Percentiles rank a stretch among this genome's conserved stretches.
These are phyloP conservation scores for Cyclotella cryptica DNA, from an alignment of 108 stramenopile species.

Conservation along the genomic window DNA sequence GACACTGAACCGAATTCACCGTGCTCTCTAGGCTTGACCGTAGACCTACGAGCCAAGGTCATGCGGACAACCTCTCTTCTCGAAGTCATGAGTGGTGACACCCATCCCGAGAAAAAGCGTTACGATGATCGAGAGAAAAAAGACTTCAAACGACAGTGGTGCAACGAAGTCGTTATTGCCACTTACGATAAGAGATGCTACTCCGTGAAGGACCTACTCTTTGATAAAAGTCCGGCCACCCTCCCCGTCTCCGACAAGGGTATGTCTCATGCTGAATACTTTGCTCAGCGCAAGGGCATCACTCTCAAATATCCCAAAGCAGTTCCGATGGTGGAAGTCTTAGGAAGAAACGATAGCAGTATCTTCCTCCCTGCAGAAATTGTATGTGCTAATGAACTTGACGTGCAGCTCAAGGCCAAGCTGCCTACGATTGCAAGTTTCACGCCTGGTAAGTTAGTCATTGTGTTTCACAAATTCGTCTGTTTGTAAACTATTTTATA, in stretches of 20 bases:
- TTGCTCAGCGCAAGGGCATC: conserved; percentile 51
- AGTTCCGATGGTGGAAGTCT: conserved; percentile 63
- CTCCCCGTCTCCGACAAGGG: conserved; percentile 52
- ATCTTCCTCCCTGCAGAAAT: conserved; percentile 71
- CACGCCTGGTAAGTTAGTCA: conserved; percentile 34
- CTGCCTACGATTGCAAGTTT: conserved; percentile 74
- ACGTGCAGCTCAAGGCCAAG: conserved; percentile 53
- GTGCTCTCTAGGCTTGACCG: conserved; percentile 55
- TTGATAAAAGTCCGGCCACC: conserved; percentile 53
- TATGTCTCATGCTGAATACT: conserved; percentile 68
- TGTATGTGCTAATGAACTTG: conserved; percentile 69
- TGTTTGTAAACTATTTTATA: neutral
- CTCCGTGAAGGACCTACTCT: conserved; percentile 51
- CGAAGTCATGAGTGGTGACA: conserved; percentile 33
- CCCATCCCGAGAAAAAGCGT: conserved; percentile 28
- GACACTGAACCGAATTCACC: neutral
- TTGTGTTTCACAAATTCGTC: neutral
- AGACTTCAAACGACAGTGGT: conserved; percentile 42
- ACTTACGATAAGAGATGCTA: conserved; percentile 66
- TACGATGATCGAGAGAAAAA: conserved; percentile 25
- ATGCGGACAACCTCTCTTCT: conserved; percentile 56
- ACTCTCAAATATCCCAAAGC: conserved; percentile 59
- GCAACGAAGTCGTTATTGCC: conserved; percentile 64
- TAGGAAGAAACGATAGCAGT: conserved; percentile 49
- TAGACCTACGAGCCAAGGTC: conserved; percentile 70